Evolutionary conservation across 73 alveolate species (phyloP).

Genomic region (Loxodes magnus): DNA sequence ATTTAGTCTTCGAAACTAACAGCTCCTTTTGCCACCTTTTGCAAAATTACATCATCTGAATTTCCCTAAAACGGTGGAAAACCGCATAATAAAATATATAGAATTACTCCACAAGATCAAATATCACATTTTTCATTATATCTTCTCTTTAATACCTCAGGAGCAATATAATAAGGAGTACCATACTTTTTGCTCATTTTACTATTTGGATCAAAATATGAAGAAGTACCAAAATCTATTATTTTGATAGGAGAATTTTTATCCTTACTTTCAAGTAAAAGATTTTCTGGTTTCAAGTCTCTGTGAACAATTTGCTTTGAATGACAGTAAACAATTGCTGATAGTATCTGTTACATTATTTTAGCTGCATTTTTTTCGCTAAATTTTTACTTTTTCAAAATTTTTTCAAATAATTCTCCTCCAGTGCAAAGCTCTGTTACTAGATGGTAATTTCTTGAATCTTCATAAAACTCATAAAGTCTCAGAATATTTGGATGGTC

Average conservation of each 20-base stretch:
- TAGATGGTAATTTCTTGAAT: constrained; percentile 18
- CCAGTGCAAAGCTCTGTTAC: constrained; percentile 50
- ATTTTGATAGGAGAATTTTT: constrained; percentile 29
- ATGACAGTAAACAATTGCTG: constrained; percentile 74
- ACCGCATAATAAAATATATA: constrained; percentile 53
- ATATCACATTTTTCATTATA: constrained; percentile 53
- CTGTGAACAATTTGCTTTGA: constrained; percentile 66
- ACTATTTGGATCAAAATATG: constrained; percentile 18
- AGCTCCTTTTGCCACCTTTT: constrained; percentile 33
- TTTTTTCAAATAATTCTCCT: constrained; percentile 69
- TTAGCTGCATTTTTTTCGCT: constrained; percentile 62
- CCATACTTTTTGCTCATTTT: constrained; percentile 25
- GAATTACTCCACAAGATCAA: constrained; percentile 59
- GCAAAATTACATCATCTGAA: constrained; percentile 31
- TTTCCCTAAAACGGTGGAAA: constrained; percentile 56
- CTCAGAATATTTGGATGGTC: constrained; percentile 43
- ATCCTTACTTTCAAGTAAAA: constrained; percentile 47
- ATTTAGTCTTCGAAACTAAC: constrained; percentile 28
- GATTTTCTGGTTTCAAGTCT: constrained; percentile 81
- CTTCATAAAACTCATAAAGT: constrained; percentile 37
- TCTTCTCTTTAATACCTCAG: constrained; percentile 48
- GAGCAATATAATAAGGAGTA: constrained; percentile 61
- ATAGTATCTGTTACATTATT: constrained; percentile 50
- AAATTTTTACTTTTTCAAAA: constrained; percentile 37
- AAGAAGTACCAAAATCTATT: constrained; percentile 43